Evolutionary conservation across 352 stramenopile genomes (phyloP).

Genomic region (Phytophthora megakarya): DNA sequence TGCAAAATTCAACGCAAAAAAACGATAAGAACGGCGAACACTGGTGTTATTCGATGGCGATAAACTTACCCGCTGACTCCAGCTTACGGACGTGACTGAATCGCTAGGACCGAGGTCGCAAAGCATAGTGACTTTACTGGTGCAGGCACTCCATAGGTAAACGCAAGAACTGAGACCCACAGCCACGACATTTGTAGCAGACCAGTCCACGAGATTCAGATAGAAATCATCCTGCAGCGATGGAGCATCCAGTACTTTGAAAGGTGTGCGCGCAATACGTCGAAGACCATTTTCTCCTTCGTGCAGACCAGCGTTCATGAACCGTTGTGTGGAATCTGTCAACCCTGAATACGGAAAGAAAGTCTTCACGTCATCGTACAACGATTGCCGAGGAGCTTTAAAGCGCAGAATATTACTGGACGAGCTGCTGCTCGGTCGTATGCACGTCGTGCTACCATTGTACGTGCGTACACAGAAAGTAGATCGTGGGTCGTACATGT

Average conservation of each 20-base stretch:
- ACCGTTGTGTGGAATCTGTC: conserved; percentile 44
- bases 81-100: conserved; percentile 93
- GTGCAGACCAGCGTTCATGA: conserved; percentile 17
- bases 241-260: conserved; percentile 98
- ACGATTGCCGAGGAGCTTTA: conserved; percentile 62
- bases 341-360: conserved; percentile 56
- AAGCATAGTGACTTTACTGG: conserved; percentile 93
- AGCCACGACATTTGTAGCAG: conserved; percentile 93
- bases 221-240: conserved; percentile 98
- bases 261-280: conserved; percentile 93
- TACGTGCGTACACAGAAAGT: conserved; percentile 36
- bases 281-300: conserved; percentile 42
- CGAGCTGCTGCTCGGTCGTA: conserved; percentile 34
- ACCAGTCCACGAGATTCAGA: conserved; percentile 98
- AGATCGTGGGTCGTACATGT: conserved; percentile 34
- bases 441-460: conserved; percentile 36
- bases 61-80: conserved; percentile 84
- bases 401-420: conserved; percentile 80
- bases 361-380: conserved; percentile 64
- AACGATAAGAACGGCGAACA: conserved; percentile 7
- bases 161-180: conserved; percentile 94
- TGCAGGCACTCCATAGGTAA: conserved; percentile 95
- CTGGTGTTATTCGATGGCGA: not conserved
- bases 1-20: conserved; percentile 22
- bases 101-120: conserved; percentile 85